Percentiles rank a stretch among this genome's conserved stretches.
Conservation (phyloP, 768 basidiomycete genomes). For the Psilocybe cyanescens region DNA sequence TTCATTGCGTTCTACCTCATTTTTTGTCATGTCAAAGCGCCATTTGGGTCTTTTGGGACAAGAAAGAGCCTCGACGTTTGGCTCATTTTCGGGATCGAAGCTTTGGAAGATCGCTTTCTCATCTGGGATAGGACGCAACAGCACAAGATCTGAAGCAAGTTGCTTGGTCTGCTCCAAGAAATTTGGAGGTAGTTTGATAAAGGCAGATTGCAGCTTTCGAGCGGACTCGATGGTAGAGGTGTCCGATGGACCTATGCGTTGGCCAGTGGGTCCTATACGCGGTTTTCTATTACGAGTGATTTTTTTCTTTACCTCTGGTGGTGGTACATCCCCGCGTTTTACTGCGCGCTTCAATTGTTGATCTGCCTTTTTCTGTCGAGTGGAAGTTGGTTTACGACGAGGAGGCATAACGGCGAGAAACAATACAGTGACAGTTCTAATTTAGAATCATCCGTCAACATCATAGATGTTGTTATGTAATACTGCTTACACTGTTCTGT, state of each 20-base stretch:
- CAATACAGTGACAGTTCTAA: neutral
- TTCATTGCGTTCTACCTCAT: slow-evolving; percentile 89
- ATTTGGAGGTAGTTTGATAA: slow-evolving; percentile 58
- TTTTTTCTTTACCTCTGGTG: slow-evolving; percentile 37
- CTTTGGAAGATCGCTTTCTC: slow-evolving; percentile 40
- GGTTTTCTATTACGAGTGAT: slow-evolving; percentile 28
- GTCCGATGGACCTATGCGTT: slow-evolving; percentile 26
- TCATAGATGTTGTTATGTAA: neutral
- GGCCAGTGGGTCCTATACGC: slow-evolving; percentile 36
- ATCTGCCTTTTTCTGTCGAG: slow-evolving; percentile 72
- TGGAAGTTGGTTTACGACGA: slow-evolving; percentile 59
- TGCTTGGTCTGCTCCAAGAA: slow-evolving; percentile 65
- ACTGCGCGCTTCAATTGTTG: slow-evolving; percentile 80
- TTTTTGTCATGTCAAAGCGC: slow-evolving; percentile 85
- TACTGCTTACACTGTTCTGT: neutral
- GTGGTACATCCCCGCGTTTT: slow-evolving; percentile 74
- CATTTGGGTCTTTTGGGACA: slow-evolving; percentile 85
- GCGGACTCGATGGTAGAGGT: slow-evolving; percentile 42
- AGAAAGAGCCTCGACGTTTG: slow-evolving; percentile 29
- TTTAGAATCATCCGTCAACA: neutral
- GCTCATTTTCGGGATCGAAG: slow-evolving; percentile 19
- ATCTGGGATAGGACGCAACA: slow-evolving; percentile 59
- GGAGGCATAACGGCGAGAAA: slow-evolving; percentile 34
- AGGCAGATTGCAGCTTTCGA: slow-evolving; percentile 69
- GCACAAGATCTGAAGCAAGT: slow-evolving; percentile 54